These are phyloP conservation scores for Metschnikowia gruessii DNA, from an alignment of 805 yeast genomes.

Conservation along the genomic window DNA sequence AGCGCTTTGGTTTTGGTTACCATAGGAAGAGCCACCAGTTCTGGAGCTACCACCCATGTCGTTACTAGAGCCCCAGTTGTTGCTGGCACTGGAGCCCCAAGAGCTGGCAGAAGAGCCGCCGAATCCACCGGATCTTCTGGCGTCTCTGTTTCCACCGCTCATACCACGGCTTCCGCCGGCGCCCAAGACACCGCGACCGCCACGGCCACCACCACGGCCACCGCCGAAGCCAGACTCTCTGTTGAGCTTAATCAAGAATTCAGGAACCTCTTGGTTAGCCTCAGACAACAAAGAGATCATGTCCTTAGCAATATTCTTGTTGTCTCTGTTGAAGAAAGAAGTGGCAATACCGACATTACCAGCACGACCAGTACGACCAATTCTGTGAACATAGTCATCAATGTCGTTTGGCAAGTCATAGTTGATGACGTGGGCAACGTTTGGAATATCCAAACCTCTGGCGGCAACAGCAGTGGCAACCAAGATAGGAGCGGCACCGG, in stretches of 20 bases:
- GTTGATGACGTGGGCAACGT: slow-evolving; percentile 96
- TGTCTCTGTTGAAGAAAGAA: slow-evolving; percentile 96
- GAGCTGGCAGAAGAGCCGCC: slow-evolving; percentile 28
- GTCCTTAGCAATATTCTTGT: slow-evolving; percentile 84
- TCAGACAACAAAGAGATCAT: slow-evolving; percentile 82
- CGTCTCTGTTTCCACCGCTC: slow-evolving; percentile 44
- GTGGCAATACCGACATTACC: slow-evolving; percentile 99
- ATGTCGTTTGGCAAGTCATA: slow-evolving; percentile 95
- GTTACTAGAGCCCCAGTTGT: slow-evolving; percentile 23
- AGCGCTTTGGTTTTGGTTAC: slow-evolving; percentile 34
- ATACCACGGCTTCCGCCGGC: slow-evolving; percentile 41
- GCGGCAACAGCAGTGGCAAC: slow-evolving; percentile 99
- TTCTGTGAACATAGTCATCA: slow-evolving; percentile 98
- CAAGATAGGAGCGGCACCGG: slow-evolving; percentile 87
- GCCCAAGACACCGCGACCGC: slow-evolving; percentile 48
- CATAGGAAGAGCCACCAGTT: slow-evolving; percentile 32
- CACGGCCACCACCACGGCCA: slow-evolving; percentile 40
- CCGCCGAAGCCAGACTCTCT: slow-evolving; percentile 65
- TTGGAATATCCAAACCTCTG: slow-evolving; percentile 99
- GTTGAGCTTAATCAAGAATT: slow-evolving; percentile 73
- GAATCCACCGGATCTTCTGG: slow-evolving; percentile 46
- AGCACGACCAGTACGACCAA: slow-evolving; percentile 99
- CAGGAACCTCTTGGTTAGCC: slow-evolving; percentile 97
- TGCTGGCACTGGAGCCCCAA: slow-evolving; percentile 19
- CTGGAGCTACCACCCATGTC: slow-evolving; percentile 24